A percentile compares a stretch with the other conserved stretches of the same genome.
These are phyloP conservation scores for Cladochytrium replicatum DNA, from an alignment of 192 early-diverging fungal species.

Conservation along the genomic window DNA sequence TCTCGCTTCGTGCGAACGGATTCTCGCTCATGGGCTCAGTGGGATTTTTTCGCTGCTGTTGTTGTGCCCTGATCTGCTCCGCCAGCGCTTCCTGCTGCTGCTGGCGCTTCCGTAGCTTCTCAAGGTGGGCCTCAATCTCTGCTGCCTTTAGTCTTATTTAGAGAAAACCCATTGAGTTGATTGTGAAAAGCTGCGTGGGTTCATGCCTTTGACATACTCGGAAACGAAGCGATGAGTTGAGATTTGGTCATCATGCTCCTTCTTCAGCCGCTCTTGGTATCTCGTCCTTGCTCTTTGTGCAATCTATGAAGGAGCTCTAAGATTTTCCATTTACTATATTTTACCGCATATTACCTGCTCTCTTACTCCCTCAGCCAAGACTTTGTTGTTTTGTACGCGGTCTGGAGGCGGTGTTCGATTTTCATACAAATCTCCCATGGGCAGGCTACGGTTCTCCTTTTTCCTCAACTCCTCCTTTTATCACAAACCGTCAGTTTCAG, in stretches of 20 bases:
- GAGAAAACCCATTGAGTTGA: too few species aligned
- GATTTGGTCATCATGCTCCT: too few species aligned
- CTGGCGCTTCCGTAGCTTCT: constrained; percentile 23
- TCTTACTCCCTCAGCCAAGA: too few species aligned
- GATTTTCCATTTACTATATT: too few species aligned
- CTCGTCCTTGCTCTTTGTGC: too few species aligned
- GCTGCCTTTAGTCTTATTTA: constrained; percentile 19
- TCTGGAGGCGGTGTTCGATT: constrained; percentile 25
- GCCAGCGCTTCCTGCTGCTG: constrained; percentile 24
- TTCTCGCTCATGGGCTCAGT: constrained; percentile 16
- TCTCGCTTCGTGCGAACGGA: constrained; percentile 35
- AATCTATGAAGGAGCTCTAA: too few species aligned
- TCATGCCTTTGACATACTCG: constrained; percentile 34
- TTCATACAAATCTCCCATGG: constrained; percentile 37
- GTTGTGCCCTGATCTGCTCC: constrained; percentile 24
- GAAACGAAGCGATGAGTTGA: constrained; percentile 18
- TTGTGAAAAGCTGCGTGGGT: too few species aligned
- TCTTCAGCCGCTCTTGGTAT: too few species aligned
- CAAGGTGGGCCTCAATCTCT: constrained; percentile 31
- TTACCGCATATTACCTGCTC: too few species aligned
- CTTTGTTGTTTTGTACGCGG: too few species aligned
- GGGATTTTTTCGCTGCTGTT: constrained; percentile 6
- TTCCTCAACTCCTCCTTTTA: constrained; percentile 1
- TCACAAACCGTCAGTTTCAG: too few species aligned
- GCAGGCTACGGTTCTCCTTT: constrained; percentile 14